Conservation (phyloP, 31 red algal species). For the Asparagopsis taxiformis region DNA sequence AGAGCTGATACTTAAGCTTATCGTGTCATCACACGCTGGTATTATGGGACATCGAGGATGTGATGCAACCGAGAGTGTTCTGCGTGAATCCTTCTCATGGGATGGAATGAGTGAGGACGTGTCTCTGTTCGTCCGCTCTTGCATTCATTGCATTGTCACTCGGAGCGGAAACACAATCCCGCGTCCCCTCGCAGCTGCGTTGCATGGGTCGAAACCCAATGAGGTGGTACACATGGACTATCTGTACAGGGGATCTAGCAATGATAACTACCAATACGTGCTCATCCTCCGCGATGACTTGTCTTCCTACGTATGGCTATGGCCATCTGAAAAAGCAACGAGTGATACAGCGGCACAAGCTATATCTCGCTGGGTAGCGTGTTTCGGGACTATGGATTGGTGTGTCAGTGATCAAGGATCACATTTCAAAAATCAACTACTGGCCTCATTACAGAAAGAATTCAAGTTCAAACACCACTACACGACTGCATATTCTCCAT, state of each 20-base stretch:
- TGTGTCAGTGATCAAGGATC: conserved; percentile 18
- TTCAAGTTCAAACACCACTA: conserved; percentile 26
- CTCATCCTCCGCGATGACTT: conserved; percentile 14
- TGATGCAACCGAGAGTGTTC: not conserved
- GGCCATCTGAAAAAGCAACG: not conserved
- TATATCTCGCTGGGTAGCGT: conserved; percentile 4
- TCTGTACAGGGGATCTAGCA: conserved; percentile 7
- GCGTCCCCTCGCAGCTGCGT: not conserved
- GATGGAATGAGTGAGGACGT: not conserved
- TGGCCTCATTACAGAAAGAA: not conserved
- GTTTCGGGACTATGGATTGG: conserved; percentile 23
- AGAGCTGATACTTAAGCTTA: not conserved
- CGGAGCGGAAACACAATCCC: not conserved
- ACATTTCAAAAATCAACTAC: conserved; percentile 26
- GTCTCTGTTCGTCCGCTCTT: not conserved
- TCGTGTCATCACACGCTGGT: not conserved
- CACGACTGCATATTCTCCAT: conserved; percentile 28
- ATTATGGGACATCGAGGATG: not conserved
- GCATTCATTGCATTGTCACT: conserved; percentile 11
- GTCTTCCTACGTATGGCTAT: conserved; percentile 18
- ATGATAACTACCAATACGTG: not conserved
- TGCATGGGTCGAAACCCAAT: conserved; percentile 18
- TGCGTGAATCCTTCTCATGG: conserved; percentile 2
- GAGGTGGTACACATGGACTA: conserved; percentile 19
- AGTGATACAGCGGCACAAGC: conserved; percentile 8